These are phyloP conservation scores for Kodamaea laetipori DNA, from an alignment of 805 yeast species.

Conservation along the genomic window DNA sequence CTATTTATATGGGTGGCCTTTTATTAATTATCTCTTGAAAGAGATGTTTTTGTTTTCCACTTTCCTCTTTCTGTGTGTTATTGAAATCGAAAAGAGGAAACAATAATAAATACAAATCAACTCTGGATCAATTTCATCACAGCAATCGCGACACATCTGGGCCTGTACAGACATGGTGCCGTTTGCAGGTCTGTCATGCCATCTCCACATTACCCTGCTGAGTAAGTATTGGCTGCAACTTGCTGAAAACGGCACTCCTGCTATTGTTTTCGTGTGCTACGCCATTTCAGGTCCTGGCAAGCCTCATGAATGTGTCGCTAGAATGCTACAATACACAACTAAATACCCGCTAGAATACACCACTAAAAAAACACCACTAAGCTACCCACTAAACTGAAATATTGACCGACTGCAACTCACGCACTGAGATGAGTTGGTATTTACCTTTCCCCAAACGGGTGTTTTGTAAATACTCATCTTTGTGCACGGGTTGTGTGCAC, in stretches of 20 bases:
- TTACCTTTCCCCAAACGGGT: conserved; percentile 17
- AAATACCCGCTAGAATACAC: too few species aligned
- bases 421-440: conserved; percentile 9
- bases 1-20: conserved; percentile 10
- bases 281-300: too few species aligned
- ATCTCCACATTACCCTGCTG: too few species aligned
- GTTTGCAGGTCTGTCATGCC: not conserved
- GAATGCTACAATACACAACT: too few species aligned
- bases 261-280: too few species aligned
- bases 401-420: too few species aligned
- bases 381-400: too few species aligned
- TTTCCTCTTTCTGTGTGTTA: conserved; percentile 15
- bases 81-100: conserved; percentile 13
- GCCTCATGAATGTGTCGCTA: too few species aligned
- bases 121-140: conserved; percentile 6
- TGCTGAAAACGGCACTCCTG: too few species aligned
- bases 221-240: too few species aligned
- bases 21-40: conserved; percentile 5
- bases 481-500: conserved; percentile 3
- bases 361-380: too few species aligned
- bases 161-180: not conserved
- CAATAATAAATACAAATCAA: conserved; percentile 11
- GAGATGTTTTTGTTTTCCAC: conserved; percentile 15
- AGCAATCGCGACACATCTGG: not conserved
- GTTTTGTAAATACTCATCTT: conserved; percentile 16